phyloP scores from a whole-genome alignment of 179 eudicot genomes.

The Camellia oleifera region DNA sequence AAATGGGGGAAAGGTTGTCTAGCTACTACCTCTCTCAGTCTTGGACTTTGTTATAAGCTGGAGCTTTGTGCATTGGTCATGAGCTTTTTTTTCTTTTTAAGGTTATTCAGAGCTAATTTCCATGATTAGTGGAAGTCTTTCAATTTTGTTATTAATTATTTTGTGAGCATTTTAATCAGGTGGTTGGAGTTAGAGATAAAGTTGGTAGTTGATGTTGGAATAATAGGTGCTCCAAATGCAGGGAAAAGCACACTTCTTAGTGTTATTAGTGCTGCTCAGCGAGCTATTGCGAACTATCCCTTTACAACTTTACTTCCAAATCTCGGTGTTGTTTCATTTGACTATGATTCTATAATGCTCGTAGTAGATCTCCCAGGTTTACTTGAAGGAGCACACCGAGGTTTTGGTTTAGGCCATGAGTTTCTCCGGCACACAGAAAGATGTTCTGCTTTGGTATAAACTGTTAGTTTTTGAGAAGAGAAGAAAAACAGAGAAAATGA shows the following conservation, averaged over 20 bases:
- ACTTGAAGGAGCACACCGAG: conserved; percentile 96
- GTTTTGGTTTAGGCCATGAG: conserved; percentile 94
- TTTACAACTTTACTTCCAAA: conserved; percentile 96
- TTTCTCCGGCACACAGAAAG: conserved; percentile 90
- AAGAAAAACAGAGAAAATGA: too few species aligned
- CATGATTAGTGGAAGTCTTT: neutral
- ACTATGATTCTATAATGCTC: conserved; percentile 73
- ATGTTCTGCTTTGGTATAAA: conserved; percentile 76
- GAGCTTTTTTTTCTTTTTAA: neutral
- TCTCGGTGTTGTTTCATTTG: conserved; percentile 81
- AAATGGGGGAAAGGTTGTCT: too few species aligned
- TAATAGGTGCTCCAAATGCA: conserved; percentile 95
- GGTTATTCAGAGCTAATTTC: neutral
- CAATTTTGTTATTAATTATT: neutral
- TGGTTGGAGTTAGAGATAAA: conserved; percentile 98
- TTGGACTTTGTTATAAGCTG: too few species aligned
- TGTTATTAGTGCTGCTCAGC: conserved; percentile 85
- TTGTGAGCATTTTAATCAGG: conserved; percentile 40
- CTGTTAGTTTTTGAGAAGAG: neutral
- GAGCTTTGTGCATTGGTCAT: too few species aligned
- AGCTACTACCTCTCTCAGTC: too few species aligned
- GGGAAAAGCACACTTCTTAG: conserved; percentile 97
- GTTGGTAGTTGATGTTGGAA: conserved; percentile 98
- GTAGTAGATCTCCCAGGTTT: conserved; percentile 92
- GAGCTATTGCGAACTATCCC: conserved; percentile 90